phyloP scores from a whole-genome alignment of 768 basidiomycete species.

The Tricholoma saponaceum region DNA sequence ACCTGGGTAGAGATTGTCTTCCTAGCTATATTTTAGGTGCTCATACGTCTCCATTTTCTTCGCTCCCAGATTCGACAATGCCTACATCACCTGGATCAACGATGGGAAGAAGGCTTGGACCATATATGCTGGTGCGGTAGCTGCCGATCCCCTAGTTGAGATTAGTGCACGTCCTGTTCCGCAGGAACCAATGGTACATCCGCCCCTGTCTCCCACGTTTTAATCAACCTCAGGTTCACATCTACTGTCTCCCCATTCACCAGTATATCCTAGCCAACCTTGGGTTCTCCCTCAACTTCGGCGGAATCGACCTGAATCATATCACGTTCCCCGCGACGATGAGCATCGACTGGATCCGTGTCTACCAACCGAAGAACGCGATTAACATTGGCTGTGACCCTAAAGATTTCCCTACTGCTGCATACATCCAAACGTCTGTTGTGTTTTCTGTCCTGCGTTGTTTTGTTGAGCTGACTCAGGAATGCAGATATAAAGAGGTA shows the following conservation, averaged over 20 bases:
- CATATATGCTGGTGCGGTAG: constrained; percentile 43
- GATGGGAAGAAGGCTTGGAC: constrained; percentile 51
- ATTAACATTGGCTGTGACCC: constrained; percentile 71
- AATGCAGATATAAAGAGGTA: constrained; percentile 31
- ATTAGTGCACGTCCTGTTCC: constrained; percentile 58
- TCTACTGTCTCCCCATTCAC: too few relatives aligned
- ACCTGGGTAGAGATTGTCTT: constrained; percentile 36
- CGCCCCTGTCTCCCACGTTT: constrained; percentile 2
- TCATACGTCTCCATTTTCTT: constrained; percentile 14
- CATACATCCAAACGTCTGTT: constrained; percentile 70
- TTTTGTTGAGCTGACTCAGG: neutral
- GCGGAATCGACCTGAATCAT: constrained; percentile 53
- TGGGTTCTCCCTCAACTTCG: constrained; percentile 68
- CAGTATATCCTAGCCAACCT: constrained; percentile 71
- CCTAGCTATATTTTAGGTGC: constrained; percentile 11
- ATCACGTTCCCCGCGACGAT: constrained; percentile 56
- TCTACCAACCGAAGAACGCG: constrained; percentile 53
- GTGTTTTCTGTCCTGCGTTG: neutral
- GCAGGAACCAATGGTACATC: constrained; percentile 64
- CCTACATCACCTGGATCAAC: constrained; percentile 64
- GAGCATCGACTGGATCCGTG: constrained; percentile 79
- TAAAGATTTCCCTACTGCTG: constrained; percentile 61
- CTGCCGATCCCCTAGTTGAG: constrained; percentile 44
- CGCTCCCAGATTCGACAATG: constrained; percentile 33
- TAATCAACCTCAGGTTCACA: neutral